These are phyloP conservation scores for Backusella morwellensis DNA, from an alignment of 192 early-diverging fungal genomes.

Conservation along the genomic window DNA sequence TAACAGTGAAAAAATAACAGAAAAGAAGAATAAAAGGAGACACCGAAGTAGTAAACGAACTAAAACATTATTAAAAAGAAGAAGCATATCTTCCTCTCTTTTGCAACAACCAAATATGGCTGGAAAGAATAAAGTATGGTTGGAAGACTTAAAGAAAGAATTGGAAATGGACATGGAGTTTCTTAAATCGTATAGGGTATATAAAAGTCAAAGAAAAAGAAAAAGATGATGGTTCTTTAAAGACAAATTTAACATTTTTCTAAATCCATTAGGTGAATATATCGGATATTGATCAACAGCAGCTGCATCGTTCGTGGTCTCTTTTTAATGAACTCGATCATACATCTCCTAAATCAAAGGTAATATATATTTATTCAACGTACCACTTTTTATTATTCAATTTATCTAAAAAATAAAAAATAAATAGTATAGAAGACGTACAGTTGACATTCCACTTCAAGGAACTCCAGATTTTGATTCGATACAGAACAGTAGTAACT, in stretches of 20 bases:
- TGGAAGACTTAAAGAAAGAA: not conserved
- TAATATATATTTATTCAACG: not conserved
- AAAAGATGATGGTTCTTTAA: not conserved
- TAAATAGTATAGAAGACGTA: conserved; percentile 1
- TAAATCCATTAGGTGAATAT: not conserved
- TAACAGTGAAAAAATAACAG: not conserved
- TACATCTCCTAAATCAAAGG: not conserved
- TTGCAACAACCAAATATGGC: not conserved
- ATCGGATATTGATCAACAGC: not conserved
- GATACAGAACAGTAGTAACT: not conserved
- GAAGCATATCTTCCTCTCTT: not conserved
- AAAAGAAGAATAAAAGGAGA: conserved; percentile 2
- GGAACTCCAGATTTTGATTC: not conserved
- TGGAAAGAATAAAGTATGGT: not conserved
- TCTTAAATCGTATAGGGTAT: not conserved
- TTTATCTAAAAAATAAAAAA: not conserved
- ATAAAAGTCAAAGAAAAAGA: not conserved
- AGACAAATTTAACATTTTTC: not conserved
- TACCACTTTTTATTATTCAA: not conserved
- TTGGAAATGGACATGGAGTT: not conserved
- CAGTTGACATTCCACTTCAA: not conserved
- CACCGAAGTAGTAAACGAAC: conserved; percentile 6
- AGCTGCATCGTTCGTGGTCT: not conserved
- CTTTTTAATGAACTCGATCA: not conserved
- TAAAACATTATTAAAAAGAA: not conserved